These are phyloP conservation scores for Neurospora tetrasperma DNA, from an alignment of 495 filamentous ascomycete species.

Conservation along the genomic window DNA sequence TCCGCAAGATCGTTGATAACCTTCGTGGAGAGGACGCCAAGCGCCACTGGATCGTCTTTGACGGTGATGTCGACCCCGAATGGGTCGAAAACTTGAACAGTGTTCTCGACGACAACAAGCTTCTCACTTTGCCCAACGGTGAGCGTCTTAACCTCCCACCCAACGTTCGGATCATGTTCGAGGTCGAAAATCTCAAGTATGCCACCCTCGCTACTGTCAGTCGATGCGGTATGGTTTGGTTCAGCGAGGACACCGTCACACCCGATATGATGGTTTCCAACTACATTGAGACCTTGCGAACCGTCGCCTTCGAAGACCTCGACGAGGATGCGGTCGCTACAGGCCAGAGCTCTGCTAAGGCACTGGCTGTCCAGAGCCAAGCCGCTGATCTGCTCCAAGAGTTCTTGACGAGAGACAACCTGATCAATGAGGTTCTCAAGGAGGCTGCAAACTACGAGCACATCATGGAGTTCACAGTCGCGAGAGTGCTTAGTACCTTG, in stretches of 20 bases:
- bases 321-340: slow-evolving; percentile 81
- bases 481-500: slow-evolving; percentile 80
- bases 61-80: slow-evolving; percentile 96
- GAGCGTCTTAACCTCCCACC: slow-evolving; percentile 88
- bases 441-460: slow-evolving; percentile 73
- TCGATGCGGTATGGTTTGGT: slow-evolving; percentile 99
- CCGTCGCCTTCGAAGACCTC: slow-evolving; percentile 78
- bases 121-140: slow-evolving; percentile 91
- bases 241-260: slow-evolving; percentile 93
- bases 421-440: slow-evolving; percentile 64
- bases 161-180: slow-evolving; percentile 98
- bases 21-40: slow-evolving; percentile 93
- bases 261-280: slow-evolving; percentile 85
- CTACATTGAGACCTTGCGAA: slow-evolving; percentile 74
- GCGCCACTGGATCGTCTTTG: slow-evolving; percentile 98
- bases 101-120: slow-evolving; percentile 97
- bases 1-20: slow-evolving; percentile 97
- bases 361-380: slow-evolving; percentile 62
- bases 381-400: slow-evolving; percentile 68
- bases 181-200: slow-evolving; percentile 97
- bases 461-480: slow-evolving; percentile 95
- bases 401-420: slow-evolving; percentile 63
- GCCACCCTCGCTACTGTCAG: slow-evolving; percentile 93
- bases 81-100: slow-evolving; percentile 99
- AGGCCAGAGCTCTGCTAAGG: slow-evolving; percentile 67